Conservation (phyloP, 1,139 yeast genomes). For the Geotrichum aggregatum region DNA sequence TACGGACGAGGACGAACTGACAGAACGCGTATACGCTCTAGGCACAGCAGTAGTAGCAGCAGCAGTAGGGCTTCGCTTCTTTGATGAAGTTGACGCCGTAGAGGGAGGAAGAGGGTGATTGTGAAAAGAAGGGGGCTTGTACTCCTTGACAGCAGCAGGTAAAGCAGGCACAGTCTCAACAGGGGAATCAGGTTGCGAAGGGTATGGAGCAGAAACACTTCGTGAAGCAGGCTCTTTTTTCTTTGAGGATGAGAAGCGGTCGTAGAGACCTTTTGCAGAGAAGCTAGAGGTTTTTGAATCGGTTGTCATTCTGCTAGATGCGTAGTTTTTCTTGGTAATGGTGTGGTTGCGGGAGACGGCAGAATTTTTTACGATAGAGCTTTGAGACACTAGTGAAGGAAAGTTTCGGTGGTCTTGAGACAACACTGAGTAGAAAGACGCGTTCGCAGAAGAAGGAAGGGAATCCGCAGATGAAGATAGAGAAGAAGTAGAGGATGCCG, state of each 20-base stretch:
- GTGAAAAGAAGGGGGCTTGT: slow-evolving; percentile 1
- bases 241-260: slow-evolving; percentile 5
- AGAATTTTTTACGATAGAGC: not conserved
- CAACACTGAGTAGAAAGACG: slow-evolving; percentile 3
- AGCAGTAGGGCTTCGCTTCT: not conserved
- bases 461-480: slow-evolving; percentile 2
- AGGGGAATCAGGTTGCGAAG: not conserved
- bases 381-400: not conserved
- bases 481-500: not conserved
- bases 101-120: slow-evolving; percentile 3
- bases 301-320: slow-evolving; percentile 6
- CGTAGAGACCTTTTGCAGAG: slow-evolving; percentile 13
- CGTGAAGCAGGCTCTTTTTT: not conserved
- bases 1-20: not conserved
- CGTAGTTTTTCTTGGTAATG: slow-evolving; percentile 4
- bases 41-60: slow-evolving; percentile 4
- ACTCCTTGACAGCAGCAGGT: not conserved
- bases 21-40: slow-evolving; percentile 1
- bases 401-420: not conserved
- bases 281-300: slow-evolving; percentile 3
- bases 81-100: not conserved
- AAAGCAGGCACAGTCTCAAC: not conserved
- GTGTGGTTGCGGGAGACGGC: not conserved
- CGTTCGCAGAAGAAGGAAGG: not conserved
- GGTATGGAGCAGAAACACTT: not conserved